Evolutionary conservation across 2,329 filamentous ascomycete genomes (phyloP), one percentile per base, ranked within the genome.

Genomic region (Aspergillus sojae): DNA sequence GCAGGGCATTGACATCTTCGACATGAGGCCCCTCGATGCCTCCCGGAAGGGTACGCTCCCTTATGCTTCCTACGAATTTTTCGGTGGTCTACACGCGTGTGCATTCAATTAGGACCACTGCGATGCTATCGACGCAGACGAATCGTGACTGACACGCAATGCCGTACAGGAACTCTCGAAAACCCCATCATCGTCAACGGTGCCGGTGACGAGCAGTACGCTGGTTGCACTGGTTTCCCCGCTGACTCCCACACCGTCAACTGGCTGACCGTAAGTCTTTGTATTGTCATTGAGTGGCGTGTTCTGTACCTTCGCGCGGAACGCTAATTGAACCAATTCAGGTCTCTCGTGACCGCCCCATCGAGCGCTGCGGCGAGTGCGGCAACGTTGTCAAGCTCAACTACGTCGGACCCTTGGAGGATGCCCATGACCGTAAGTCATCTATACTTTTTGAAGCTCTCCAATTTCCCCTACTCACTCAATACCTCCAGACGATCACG

Each of bases 301-400:
- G 23, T 65, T 34, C 19, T 3, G 32, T 39, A 14, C 26, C 28
- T 36, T 14, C 39, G 28, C 12, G 32, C 34, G n/a, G 41, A 23
- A 48, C 7, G 14, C 60, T 61, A 52, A 60, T 41, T 34, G 28
- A 5, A 21, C 45, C 11, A 23, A 30, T 19, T 19, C 19, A 95
- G 92, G 87, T 96, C 76, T 91, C 91, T 78, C 92, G 92, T 77
- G 89, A 95, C 64, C 93, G 95, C 79, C 95, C 95, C 63, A 82
- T 97, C 73, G 92, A 96, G 85, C 93, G 95, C 80, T 99, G 95
- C 89, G 89, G 89, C 77, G 95, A 99, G 86, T 99, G 95, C 83
- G 95, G 95, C 72, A 92, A 89, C 80, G 92, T 95, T 72, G 94
- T 96, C 86, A 96, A 97, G 90, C 95, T 98, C 92, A 91, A 97